Conservation (phyloP, 495 filamentous ascomycete genomes). For the Xylaria flabelliformis region DNA sequence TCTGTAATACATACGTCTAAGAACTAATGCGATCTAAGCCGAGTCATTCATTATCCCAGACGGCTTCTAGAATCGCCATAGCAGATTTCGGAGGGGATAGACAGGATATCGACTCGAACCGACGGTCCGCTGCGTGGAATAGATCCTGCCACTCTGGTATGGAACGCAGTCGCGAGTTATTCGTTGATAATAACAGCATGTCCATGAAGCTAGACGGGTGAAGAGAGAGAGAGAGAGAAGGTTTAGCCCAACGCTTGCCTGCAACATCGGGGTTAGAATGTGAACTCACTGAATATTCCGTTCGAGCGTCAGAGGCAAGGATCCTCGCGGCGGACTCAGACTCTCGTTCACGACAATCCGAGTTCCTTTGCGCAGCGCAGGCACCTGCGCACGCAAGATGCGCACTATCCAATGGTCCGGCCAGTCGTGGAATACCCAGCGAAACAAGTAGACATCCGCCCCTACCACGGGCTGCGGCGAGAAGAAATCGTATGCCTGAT, state of each 20-base stretch:
- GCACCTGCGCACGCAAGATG: conserved; percentile 48
- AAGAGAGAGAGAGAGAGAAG: too few species aligned
- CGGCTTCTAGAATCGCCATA: too few species aligned
- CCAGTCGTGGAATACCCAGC: conserved; percentile 59
- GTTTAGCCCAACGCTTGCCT: not conserved
- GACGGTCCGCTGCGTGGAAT: too few species aligned
- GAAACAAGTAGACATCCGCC: conserved; percentile 59
- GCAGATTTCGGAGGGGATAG: too few species aligned
- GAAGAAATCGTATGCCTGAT: conserved; percentile 55
- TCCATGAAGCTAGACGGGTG: too few species aligned
- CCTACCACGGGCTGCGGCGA: conserved; percentile 46
- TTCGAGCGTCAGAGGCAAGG: conserved; percentile 17
- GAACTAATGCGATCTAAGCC: too few species aligned
- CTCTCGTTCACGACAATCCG: conserved; percentile 50
- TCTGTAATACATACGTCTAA: too few species aligned
- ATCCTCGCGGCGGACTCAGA: conserved; percentile 4
- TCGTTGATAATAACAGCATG: too few species aligned
- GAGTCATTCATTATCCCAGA: too few species aligned
- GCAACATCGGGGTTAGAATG: not conserved
- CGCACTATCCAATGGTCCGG: conserved; percentile 42
- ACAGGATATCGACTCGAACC: too few species aligned
- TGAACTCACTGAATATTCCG: conserved; percentile 2
- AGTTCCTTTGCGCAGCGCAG: conserved; percentile 44
- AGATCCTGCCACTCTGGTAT: too few species aligned
- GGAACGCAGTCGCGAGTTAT: too few species aligned